These are phyloP conservation scores for Nannochloropsis gaditana DNA, from an alignment of 108 stramenopile species.

Conservation along the genomic window DNA sequence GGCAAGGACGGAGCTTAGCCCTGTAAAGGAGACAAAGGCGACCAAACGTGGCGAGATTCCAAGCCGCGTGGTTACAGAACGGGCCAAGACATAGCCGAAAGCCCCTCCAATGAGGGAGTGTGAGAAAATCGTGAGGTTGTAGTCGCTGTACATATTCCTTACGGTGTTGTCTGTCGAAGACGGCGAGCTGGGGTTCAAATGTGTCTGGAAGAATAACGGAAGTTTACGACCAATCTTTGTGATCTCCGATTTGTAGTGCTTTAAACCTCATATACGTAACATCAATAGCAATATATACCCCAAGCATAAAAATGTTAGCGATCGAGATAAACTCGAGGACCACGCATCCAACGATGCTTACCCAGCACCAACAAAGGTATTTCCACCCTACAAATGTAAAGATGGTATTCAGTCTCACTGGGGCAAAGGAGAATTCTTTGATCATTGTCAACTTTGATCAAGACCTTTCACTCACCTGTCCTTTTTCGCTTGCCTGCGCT, in stretches of 20 bases:
- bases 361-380: constrained; percentile 8
- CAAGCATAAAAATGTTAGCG: background rate
- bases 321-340: background rate
- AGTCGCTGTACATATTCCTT: background rate
- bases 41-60: background rate
- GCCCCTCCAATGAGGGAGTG: background rate
- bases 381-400: background rate
- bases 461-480: background rate
- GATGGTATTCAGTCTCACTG: no score
- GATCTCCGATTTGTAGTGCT: background rate
- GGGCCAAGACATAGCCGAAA: background rate
- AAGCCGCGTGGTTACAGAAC: background rate
- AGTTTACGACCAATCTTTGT: background rate
- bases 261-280: background rate
- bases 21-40: constrained; percentile 10
- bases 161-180: background rate
- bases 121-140: constrained; percentile 2
- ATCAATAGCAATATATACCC: background rate
- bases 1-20: background rate
- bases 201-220: background rate
- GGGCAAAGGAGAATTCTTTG: no score
- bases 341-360: background rate
- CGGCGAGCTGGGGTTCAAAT: background rate
- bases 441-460: background rate
- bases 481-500: background rate